A percentile compares a stretch with the other conserved stretches of the same genome.
Conservation (phyloP, 768 basidiomycete genomes). For the Hygrocybe coccinea region DNA sequence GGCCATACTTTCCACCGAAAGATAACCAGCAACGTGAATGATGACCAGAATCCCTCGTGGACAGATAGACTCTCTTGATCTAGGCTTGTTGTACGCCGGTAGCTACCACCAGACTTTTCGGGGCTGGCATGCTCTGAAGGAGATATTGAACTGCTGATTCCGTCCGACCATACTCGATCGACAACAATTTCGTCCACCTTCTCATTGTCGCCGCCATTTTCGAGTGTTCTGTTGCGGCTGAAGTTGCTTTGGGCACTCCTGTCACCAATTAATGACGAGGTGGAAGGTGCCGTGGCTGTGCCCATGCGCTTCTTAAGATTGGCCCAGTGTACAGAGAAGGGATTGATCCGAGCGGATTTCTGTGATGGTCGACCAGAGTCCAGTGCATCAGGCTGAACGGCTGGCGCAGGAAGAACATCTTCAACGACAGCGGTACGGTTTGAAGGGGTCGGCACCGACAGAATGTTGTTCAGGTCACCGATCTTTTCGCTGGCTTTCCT, state of each 20-base stretch:
- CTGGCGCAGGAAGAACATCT: conserved; percentile 40
- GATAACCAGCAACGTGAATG: conserved; percentile 34
- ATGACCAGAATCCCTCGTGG: conserved; percentile 35
- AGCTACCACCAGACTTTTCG: conserved; percentile 48
- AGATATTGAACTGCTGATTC: conserved; percentile 48
- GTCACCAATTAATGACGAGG: conserved; percentile 48
- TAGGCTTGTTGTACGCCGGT: conserved; percentile 24
- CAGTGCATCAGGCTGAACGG: conserved; percentile 26
- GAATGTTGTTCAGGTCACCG: no score
- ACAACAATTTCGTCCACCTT: conserved; percentile 71
- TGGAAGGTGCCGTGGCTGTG: conserved; percentile 52
- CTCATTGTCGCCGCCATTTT: conserved; percentile 33
- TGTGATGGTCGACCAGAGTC: conserved; percentile 16
- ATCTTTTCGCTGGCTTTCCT: conserved; percentile 1
- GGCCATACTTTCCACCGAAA: conserved; percentile 60
- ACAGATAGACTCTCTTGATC: conserved; percentile 32
- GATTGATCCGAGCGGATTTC: conserved; percentile 34
- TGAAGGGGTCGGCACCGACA: no score
- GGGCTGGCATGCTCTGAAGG: conserved; percentile 51
- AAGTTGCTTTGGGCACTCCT: conserved; percentile 36
- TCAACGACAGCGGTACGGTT: not conserved
- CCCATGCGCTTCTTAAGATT: conserved; percentile 52
- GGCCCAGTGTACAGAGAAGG: conserved; percentile 43
- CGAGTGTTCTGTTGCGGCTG: conserved; percentile 22
- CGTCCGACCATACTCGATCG: conserved; percentile 63